Evolutionary conservation across 306 rosid genomes (phyloP), one percentile per base, ranked within the genome.

Genomic region (Malus asiatica): DNA sequence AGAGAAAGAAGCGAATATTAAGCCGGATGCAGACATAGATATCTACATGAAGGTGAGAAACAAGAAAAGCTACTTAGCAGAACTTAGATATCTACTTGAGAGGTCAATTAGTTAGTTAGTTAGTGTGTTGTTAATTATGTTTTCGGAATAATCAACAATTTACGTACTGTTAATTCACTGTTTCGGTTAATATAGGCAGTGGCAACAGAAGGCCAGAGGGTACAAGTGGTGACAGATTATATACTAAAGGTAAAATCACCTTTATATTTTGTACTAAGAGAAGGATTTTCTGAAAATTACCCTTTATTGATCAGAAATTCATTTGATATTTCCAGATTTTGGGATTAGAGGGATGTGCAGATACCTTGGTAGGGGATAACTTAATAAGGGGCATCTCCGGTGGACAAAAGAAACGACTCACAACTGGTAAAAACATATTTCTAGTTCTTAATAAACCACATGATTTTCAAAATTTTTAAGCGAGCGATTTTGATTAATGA

Each of bases 321-420:
- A 14, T 71, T 44, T 35, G 52, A 25, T 71, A 44, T 74, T 52
- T 79, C 30, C 81, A 88, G 88, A 23, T 85, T 68, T 67, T 88
- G 80, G 89, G 91, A 74, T 45, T 88, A 60, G 91, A 88, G 22
- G 70, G 46, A 6, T 85, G 89, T 75, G 86, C 86, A 22, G 88
- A 88, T 79, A 85, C 85, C 60, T n/a, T 83, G 64, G 88, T 88
- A 18, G 91, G 91, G 76, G 75, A 83, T 77, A 79, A 52, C 45
- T 68, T 83, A 78, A 20, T 83, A 64, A 77, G 89, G 48, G 91
- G 89, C 14, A 79, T 88, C 38, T 88, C 89, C 29, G 87, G 87
- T 27, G 91, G 91, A 77, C 91, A 88, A 85, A 85, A 60, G 53
- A 88, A 85, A 60, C 81, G 89, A n/a, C 82, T 88, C 35, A 88